These are phyloP conservation scores for Globisporangium solare DNA, from an alignment of 352 stramenopile genomes.

Conservation along the genomic window DNA sequence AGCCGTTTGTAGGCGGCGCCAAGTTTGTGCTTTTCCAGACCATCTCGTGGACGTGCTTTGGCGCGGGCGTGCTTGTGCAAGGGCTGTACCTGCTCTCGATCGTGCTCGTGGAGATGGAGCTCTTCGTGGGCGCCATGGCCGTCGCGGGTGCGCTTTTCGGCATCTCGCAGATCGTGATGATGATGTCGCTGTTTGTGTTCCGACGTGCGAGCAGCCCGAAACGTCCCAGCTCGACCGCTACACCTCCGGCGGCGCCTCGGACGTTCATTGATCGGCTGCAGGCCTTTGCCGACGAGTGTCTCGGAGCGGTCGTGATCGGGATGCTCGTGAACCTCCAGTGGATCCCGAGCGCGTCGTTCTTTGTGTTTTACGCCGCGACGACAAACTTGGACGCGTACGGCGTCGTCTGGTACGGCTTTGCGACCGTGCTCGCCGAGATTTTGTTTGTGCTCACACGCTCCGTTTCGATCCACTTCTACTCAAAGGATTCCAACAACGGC, in stretches of 20 bases:
- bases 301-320: constrained; percentile 42
- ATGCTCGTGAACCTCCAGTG: constrained; percentile 64
- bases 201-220: constrained; percentile 7
- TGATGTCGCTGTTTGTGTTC: constrained; percentile 79
- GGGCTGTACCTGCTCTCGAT: constrained; percentile 74
- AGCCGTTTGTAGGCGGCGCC: constrained; percentile 73
- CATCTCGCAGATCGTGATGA: constrained; percentile 73
- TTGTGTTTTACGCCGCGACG: constrained; percentile 43
- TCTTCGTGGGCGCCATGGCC: constrained; percentile 73
- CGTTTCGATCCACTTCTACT: constrained; percentile 53
- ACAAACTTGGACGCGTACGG: constrained; percentile 33
- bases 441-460: constrained; percentile 54
- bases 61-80: constrained; percentile 60
- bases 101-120: constrained; percentile 70
- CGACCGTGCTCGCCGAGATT: constrained; percentile 36
- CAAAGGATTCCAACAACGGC: constrained; percentile 51
- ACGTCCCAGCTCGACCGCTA: constrained; percentile 2
- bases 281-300: constrained; percentile 47
- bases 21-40: constrained; percentile 74
- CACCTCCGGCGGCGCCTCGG: constrained; percentile 2
- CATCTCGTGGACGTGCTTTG: constrained; percentile 79
- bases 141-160: constrained; percentile 58
- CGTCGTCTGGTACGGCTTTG: constrained; percentile 38
- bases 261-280: constrained; percentile 29
- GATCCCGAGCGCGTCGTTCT: constrained; percentile 47